Evolutionary conservation across 2,329 filamentous ascomycete genomes (phyloP).

Genomic region (Phaeosphaeria sp.): DNA sequence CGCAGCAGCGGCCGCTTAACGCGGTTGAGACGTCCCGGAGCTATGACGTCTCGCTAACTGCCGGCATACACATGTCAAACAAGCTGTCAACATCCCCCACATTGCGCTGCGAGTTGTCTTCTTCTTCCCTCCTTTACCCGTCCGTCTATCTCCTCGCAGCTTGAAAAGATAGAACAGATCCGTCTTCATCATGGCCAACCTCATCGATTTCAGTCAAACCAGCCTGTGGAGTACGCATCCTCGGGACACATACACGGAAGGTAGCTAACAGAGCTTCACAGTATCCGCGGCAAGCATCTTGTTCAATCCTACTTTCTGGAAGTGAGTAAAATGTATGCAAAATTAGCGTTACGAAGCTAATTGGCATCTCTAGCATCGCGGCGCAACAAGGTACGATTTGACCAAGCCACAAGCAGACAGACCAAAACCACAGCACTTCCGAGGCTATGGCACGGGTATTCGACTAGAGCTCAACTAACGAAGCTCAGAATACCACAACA

Average conservation of each 20-base stretch:
- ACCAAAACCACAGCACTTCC: conserved; percentile 11
- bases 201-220: conserved; percentile 55
- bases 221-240: conserved; percentile 54
- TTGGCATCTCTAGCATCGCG: conserved; percentile 66
- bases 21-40: conserved; percentile 10
- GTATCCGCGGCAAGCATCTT: conserved; percentile 82
- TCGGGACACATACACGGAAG: not conserved
- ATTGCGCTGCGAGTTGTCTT: conserved; percentile 7
- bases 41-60: conserved; percentile 41
- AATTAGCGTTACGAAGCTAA: conserved; percentile 4
- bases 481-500: conserved; percentile 83
- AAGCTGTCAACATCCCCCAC: conserved; percentile 32
- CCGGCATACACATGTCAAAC: conserved; percentile 24
- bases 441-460: conserved; percentile 5
- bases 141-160: too few relatives aligned
- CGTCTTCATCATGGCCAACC: conserved; percentile 26
- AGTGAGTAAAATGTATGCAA: conserved; percentile 63
- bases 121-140: not conserved
- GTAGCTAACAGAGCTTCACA: conserved; percentile 47
- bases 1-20: not conserved
- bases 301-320: conserved; percentile 99
- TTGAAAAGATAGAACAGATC: not conserved
- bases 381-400: conserved; percentile 74
- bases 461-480: conserved; percentile 7
- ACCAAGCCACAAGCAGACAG: not conserved